Base-by-base conservation (phyloP, 192 early-diverging fungal species). In the Linnemannia exigua region DNA sequence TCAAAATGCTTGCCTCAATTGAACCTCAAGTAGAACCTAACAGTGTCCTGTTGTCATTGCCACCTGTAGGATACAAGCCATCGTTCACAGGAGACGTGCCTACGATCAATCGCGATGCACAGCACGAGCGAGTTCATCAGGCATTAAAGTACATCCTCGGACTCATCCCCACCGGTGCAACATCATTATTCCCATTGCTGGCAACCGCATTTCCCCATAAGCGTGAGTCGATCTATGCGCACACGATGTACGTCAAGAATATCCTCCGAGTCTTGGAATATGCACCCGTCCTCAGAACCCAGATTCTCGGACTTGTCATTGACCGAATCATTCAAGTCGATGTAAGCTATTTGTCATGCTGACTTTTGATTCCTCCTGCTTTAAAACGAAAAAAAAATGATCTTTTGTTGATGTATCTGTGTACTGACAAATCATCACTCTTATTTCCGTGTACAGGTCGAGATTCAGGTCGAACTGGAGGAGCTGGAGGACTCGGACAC, bases 291-390 rank as follows among this genome's bases (percentile, higher is more conserved):
- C 82, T 99, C 33, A 88, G 94, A 38, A 88, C 90, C 61, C 92
- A 95, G 70, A 84, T 98, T 28, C 89, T 98, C 33, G 87, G 89
- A 28, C 87, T 98, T 25, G 89, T 96, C 3, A 87, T 99, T 33
- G 97, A 98, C 52, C 89, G 93, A n/a, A 89, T 96, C 9, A 91
- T 98, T 11, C 94, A 97, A 73, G 93, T 99, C 54, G 98, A 99
- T 84, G 98, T 95, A 91, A 82, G 90, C 74, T 9, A 41, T 9
- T 20, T 38, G 25, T 50, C 28, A 3, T 69, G 15, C 48, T 68
- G 22, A 20, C 35, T 47, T 38, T 33, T 36, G 31, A 5, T 16
- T 31, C 14, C 19, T 67, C 70, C 70, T 28, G 9, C 58, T 17
- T 16, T 44, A 44, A 44, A 44, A 44, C 9, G 41, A 44, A 44